phyloP scores from a whole-genome alignment of 73 alveolate species.

The Blepharisma stoltei region DNA sequence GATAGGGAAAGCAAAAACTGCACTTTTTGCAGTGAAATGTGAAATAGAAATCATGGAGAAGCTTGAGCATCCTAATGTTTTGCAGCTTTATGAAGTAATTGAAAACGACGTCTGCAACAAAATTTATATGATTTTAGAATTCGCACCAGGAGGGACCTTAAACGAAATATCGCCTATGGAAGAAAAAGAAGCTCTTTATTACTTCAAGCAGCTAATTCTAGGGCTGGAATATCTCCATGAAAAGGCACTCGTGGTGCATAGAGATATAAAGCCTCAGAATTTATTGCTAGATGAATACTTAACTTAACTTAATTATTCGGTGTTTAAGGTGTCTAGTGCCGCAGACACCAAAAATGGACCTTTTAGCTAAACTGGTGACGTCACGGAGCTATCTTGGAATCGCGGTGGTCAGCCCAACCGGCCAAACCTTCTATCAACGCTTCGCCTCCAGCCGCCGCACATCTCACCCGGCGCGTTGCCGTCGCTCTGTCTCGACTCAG shows the following conservation, averaged over 20 bases:
- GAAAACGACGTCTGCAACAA: conserved; percentile 62
- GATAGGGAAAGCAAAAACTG: conserved; percentile 24
- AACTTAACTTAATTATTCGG: too few species aligned
- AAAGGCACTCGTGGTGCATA: conserved; percentile 71
- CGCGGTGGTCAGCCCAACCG: too few species aligned
- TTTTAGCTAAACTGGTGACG: too few species aligned
- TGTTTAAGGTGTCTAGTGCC: too few species aligned
- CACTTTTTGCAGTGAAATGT: conserved; percentile 63
- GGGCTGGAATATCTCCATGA: conserved; percentile 80
- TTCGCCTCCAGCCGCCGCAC: too few species aligned
- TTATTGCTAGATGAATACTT: conserved; percentile 40
- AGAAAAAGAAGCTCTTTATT: conserved; percentile 65
- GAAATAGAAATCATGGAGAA: conserved; percentile 85
- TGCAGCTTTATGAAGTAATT: conserved; percentile 72
- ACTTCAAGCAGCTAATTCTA: conserved; percentile 63
- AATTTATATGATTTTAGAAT: conserved; percentile 64
- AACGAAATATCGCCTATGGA: conserved; percentile 50
- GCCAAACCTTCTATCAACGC: too few species aligned
- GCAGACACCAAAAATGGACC: too few species aligned
- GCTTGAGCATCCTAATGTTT: conserved; percentile 83
- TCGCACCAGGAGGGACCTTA: conserved; percentile 75
- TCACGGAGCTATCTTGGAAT: too few species aligned
- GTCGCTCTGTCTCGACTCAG: too few species aligned
- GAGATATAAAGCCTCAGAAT: conserved; percentile 96
- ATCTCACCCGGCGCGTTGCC: too few species aligned